Percentiles rank a stretch among this genome's conserved stretches.
Conservation (phyloP, 1,284 basidiomycete species). For the Sanghuangporus sanghuang region DNA sequence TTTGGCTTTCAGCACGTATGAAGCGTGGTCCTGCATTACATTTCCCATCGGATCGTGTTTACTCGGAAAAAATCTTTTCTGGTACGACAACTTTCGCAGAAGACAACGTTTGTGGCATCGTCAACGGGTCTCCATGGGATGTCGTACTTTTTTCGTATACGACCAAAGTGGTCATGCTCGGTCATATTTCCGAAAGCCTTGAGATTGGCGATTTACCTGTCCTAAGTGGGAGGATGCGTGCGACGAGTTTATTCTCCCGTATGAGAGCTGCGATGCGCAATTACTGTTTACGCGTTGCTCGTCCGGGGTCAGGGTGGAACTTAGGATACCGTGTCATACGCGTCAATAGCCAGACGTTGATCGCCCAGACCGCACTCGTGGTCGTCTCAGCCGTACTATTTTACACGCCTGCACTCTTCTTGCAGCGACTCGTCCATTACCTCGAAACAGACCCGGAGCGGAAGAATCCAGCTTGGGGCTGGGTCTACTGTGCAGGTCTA, state of each 20-base stretch:
- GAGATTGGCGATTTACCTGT: constrained; percentile 86
- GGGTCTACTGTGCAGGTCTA: constrained; percentile 32
- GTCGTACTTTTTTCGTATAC: constrained; percentile 77
- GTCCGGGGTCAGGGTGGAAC: constrained; percentile 55
- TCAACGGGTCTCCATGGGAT: constrained; percentile 51
- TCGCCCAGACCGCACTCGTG: constrained; percentile 33
- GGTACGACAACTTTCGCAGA: constrained; percentile 48
- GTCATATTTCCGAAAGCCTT: constrained; percentile 64
- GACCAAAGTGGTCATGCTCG: constrained; percentile 78
- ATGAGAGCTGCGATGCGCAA: constrained; percentile 40
- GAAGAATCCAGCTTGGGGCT: constrained; percentile 23
- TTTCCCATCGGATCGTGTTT: constrained; percentile 66
- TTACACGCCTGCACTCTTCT: constrained; percentile 43
- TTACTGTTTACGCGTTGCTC: constrained; percentile 34
- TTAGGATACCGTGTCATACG: constrained; percentile 31
- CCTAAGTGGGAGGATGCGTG: constrained; percentile 66
- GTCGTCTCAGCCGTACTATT: constrained; percentile 36
- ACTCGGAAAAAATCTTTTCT: constrained; percentile 63
- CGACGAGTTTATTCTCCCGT: constrained; percentile 46
- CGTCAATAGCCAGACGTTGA: constrained; percentile 23
- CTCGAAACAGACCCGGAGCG: constrained; percentile 30
- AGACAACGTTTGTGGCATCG: constrained; percentile 60
- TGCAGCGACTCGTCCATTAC: constrained; percentile 39
- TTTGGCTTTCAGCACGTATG: constrained; percentile 49
- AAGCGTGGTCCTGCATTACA: constrained; percentile 71